These are phyloP conservation scores for Gautieria morchelliformis DNA, from an alignment of 768 basidiomycete genomes.

Conservation along the genomic window DNA sequence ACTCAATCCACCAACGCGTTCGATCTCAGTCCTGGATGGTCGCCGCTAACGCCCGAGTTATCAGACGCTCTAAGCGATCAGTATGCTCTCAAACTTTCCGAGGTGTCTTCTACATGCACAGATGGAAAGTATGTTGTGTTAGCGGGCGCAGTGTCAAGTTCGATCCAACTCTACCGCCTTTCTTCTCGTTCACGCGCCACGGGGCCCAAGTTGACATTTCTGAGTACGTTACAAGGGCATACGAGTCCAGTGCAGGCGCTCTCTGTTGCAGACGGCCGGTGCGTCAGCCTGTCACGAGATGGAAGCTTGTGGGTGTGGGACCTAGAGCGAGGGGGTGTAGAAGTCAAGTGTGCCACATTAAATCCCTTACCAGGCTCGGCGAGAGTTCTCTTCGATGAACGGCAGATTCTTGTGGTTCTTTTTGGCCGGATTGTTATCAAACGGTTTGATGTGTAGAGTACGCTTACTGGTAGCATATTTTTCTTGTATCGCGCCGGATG, in stretches of 20 bases:
- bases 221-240: conserved; percentile 65
- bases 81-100: conserved; percentile 64
- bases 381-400: conserved; percentile 7
- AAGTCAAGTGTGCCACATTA: conserved; percentile 16
- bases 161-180: conserved; percentile 67
- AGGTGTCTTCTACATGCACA: conserved; percentile 66
- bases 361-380: neutral
- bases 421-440: conserved; percentile 4
- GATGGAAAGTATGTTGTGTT: conserved; percentile 83
- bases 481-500: neutral
- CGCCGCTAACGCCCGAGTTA: conserved; percentile 33
- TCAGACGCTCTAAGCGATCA: conserved; percentile 59
- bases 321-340: conserved; percentile 45
- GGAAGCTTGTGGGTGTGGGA: conserved; percentile 85
- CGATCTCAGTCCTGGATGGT: conserved; percentile 62
- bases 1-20: conserved; percentile 60
- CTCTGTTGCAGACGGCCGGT: conserved; percentile 72
- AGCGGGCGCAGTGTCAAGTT: conserved; percentile 27
- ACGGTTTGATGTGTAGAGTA: conserved; percentile 6
- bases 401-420: conserved; percentile 3
- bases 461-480: neutral
- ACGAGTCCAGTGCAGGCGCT: conserved; percentile 55
- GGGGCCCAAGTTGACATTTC: conserved; percentile 57
- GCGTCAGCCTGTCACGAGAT: conserved; percentile 62
- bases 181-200: conserved; percentile 35